Evolutionary conservation across 495 filamentous ascomycete genomes (phyloP), one percentile per base, ranked within the genome.

Genomic region (Penicillium argentinense): DNA sequence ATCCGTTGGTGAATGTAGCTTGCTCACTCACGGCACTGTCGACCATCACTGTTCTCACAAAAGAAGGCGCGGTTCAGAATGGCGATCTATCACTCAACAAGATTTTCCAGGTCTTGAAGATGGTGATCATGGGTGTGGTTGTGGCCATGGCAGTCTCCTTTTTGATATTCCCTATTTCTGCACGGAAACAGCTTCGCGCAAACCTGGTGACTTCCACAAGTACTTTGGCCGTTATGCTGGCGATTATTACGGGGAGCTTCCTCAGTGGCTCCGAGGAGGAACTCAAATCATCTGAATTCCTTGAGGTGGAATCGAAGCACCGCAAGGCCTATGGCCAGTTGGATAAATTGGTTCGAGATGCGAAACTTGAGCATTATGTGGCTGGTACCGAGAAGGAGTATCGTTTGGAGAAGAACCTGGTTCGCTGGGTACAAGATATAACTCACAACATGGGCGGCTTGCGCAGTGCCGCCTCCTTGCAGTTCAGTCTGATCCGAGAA

Each of bases 361-460:
- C 92, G 3, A 96, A 91, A 57, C 86, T 86, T 47, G 93, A 98
- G 65, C 89, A 96, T 55, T 95, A 86, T 55, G 70, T 95, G 4
- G 62, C 86, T 4, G 93, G 93, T 1, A 87, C 84, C 1, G 93
- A 97, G 59, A 81, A 78, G 43, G 76, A 93, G 53, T 96, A 95
- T 62, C 74, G 82, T 26, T 69, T 93, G 6, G 87, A 96, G 57
- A 82, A 83, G 44, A 85, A 79, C 5, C 76, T 97, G 11, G 84
- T 95, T 16, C 84, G 88, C 41, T 93, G 86, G 53, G 81, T 96
- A 68, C 89, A 96, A 55, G 84, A 83, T 32, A 79, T 98, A 28
- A 82, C 87, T 9, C 93, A 98, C 60, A 88, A 90, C 54, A 82
- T 97, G 49, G 92, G 93, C 57, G 93, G 92, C 3, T 69, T 98